phyloP scores from a whole-genome alignment of 495 filamentous ascomycete genomes.

The Viridothelium virens region DNA sequence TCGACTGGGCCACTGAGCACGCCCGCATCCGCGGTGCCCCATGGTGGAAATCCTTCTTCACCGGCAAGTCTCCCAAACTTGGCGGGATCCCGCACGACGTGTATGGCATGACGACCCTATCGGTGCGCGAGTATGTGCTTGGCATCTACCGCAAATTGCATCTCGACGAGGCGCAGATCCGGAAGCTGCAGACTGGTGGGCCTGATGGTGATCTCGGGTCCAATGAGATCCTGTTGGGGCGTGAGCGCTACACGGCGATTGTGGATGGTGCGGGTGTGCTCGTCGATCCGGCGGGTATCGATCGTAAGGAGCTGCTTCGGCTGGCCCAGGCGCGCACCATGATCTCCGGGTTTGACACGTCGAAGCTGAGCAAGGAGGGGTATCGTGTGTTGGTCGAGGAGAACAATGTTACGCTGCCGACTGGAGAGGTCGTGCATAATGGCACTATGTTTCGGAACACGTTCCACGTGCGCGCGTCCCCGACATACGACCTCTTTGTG shows the following conservation, averaged over 20 bases:
- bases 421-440: constrained; percentile 77
- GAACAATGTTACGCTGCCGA: constrained; percentile 73
- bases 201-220: constrained; percentile 95
- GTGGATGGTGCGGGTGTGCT: constrained; percentile 95
- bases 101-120: constrained; percentile 97
- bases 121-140: constrained; percentile 88
- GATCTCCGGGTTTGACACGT: constrained; percentile 78
- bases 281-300: constrained; percentile 80
- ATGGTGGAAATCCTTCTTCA: constrained; percentile 99
- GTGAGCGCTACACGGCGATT: constrained; percentile 87
- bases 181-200: constrained; percentile 95
- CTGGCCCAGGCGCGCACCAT: constrained; percentile 82
- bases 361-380: constrained; percentile 77
- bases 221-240: constrained; percentile 92
- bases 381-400: constrained; percentile 94
- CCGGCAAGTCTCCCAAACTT: constrained; percentile 89
- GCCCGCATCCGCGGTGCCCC: constrained; percentile 79
- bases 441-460: constrained; percentile 95
- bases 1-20: constrained; percentile 97
- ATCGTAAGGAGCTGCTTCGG: constrained; percentile 73
- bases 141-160: constrained; percentile 95
- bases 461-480: constrained; percentile 75
- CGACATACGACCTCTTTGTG: constrained; percentile 80
- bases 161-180: constrained; percentile 70
- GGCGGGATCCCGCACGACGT: constrained; percentile 93